phyloP scores from a whole-genome alignment of 768 basidiomycete species.

The Pisolithus orientalis region DNA sequence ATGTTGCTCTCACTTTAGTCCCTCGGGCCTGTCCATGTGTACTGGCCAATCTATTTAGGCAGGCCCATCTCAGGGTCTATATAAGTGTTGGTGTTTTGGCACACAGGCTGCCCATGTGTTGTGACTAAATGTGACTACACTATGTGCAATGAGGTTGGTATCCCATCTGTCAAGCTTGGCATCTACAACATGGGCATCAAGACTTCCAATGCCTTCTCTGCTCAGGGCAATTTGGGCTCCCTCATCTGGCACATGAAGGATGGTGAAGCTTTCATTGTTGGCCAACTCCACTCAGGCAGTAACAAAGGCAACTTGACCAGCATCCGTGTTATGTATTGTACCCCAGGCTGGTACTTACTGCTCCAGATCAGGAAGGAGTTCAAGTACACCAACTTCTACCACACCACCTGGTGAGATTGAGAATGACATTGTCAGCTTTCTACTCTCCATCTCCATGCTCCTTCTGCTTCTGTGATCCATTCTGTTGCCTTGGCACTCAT shows the following conservation, averaged over 20 bases:
- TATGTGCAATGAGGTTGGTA: too few species aligned
- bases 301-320: conserved; percentile 21
- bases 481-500: too few species aligned
- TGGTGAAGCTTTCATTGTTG: conserved; percentile 21
- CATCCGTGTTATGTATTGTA: conserved; percentile 25
- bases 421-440: too few species aligned
- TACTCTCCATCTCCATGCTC: too few species aligned
- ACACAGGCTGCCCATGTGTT: too few species aligned
- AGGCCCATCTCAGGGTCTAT: too few species aligned
- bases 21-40: too few species aligned
- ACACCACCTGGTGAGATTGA: conserved; percentile 14
- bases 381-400: conserved; percentile 22
- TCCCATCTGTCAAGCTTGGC: conserved; percentile 13
- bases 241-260: conserved; percentile 17
- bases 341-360: conserved; percentile 27
- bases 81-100: too few species aligned
- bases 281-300: conserved; percentile 24
- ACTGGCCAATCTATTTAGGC: too few species aligned
- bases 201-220: conserved; percentile 18
- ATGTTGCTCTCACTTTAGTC: too few species aligned
- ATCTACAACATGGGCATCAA: conserved; percentile 24
- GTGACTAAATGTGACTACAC: too few species aligned
- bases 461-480: too few species aligned
- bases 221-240: conserved; percentile 29
- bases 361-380: conserved; percentile 20